Conservation (phyloP, 140 eudicot genomes). For the Senecio squalidus region DNA sequence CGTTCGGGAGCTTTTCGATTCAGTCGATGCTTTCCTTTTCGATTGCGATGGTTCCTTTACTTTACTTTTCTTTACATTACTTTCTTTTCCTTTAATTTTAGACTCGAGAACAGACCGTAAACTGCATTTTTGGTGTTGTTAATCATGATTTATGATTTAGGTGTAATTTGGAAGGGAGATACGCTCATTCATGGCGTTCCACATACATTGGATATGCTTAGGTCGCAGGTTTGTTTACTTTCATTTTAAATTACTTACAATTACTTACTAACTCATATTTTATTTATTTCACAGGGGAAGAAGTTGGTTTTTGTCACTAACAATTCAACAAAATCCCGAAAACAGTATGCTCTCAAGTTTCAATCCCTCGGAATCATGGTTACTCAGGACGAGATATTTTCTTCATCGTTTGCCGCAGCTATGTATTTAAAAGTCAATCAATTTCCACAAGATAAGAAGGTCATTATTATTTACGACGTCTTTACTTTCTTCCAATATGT, state of each 20-base stretch:
- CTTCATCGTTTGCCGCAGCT: slow-evolving; percentile 86
- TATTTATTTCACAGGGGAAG: slow-evolving; percentile 56
- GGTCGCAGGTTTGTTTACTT: slow-evolving; percentile 45
- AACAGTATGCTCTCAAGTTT: slow-evolving; percentile 66
- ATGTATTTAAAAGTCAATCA: slow-evolving; percentile 65
- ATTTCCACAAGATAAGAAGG: slow-evolving; percentile 82
- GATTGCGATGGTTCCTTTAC: slow-evolving; percentile 73
- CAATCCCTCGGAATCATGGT: slow-evolving; percentile 71
- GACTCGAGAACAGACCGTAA: too few relatives aligned
- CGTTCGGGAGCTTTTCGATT: slow-evolving; percentile 45
- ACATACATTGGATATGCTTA: slow-evolving; percentile 68
- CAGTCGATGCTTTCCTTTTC: slow-evolving; percentile 90
- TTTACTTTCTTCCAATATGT: not conserved
- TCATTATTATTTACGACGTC: slow-evolving; percentile 5
- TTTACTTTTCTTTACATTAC: not conserved
- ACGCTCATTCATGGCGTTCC: slow-evolving; percentile 76
- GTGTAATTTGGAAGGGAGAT: slow-evolving; percentile 98
- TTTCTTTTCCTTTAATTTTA: not conserved
- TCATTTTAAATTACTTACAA: not conserved
- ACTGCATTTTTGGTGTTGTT: too few relatives aligned
- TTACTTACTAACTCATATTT: not conserved
- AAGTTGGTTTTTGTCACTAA: slow-evolving; percentile 84
- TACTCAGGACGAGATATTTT: slow-evolving; percentile 86
- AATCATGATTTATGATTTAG: slow-evolving; percentile 22
- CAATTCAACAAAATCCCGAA: slow-evolving; percentile 73